Conservation (phyloP, 371 early-diverging fungal species). For the Syncephalastrum contaminatum region DNA sequence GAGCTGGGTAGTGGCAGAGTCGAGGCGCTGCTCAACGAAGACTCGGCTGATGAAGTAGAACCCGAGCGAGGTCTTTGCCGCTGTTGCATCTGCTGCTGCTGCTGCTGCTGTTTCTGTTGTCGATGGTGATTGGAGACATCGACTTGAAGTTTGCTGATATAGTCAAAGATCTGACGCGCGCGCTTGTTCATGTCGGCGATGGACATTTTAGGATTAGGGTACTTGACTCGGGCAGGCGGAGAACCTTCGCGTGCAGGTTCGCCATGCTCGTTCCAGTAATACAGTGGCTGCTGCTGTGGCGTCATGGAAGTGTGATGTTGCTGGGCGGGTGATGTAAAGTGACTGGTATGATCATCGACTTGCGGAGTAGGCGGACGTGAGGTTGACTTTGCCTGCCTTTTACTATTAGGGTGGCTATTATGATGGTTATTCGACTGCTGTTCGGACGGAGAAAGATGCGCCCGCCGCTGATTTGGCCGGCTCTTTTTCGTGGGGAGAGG, state of each 20-base stretch:
- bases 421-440: constrained; percentile 4
- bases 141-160: constrained; percentile 50
- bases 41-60: constrained; percentile 19
- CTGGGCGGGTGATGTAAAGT: background rate
- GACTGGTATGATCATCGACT: background rate
- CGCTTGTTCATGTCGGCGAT: constrained; percentile 65
- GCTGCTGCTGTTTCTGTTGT: background rate
- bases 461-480: constrained; percentile 9
- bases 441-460: constrained; percentile 6
- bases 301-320: constrained; percentile 3
- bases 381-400: constrained; percentile 9
- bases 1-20: constrained; percentile 35
- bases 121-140: constrained; percentile 21
- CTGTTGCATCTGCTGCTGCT: background rate
- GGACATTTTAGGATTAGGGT: constrained; percentile 52
- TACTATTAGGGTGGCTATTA: constrained; percentile 5
- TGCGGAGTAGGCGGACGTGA: constrained; percentile 18
- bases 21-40: constrained; percentile 39
- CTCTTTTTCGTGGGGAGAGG: constrained; percentile 6
- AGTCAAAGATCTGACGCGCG: constrained; percentile 56
- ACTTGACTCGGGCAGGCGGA: constrained; percentile 50
- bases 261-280: constrained; percentile 39
- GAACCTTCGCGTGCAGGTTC: constrained; percentile 36
- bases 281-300: constrained; percentile 6
- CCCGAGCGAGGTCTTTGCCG: constrained; percentile 13